Evolutionary conservation across 345 rosid genomes (phyloP).

Genomic region (Syzygium jambos): DNA sequence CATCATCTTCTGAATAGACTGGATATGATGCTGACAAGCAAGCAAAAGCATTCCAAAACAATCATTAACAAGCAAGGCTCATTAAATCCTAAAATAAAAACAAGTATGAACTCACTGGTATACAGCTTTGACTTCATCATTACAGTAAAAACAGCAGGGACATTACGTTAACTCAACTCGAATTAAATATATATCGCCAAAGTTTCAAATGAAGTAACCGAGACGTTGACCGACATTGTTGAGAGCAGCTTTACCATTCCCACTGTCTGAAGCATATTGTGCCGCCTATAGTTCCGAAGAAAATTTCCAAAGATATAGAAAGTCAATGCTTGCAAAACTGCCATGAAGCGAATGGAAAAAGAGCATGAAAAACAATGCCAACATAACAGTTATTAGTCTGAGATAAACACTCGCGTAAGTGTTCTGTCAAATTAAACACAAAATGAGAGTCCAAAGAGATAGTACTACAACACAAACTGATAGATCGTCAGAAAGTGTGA

Average conservation of each 20-base stretch:
- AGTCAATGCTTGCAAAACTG: constrained; percentile 15
- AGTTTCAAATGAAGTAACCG: constrained; percentile 28
- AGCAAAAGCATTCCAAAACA: not conserved
- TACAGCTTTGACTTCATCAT: not conserved
- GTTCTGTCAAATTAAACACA: not conserved
- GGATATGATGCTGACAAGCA: not conserved
- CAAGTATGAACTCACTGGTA: not conserved
- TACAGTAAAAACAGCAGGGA: not conserved
- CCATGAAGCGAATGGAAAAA: constrained; percentile 14
- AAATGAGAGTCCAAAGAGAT: not conserved
- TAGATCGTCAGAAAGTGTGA: not conserved
- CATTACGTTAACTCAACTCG: not conserved
- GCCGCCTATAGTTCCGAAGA: constrained; percentile 60
- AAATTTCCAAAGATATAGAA: constrained; percentile 21
- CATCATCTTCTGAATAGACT: not conserved
- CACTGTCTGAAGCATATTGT: constrained; percentile 79
- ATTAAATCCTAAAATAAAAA: not conserved
- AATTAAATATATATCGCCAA: not conserved
- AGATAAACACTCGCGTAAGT: not conserved
- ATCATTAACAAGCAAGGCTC: not conserved
- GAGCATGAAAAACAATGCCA: not conserved
- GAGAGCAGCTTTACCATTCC: constrained; percentile 50
- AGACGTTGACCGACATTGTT: constrained; percentile 65
- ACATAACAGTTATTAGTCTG: not conserved
- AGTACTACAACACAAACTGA: not conserved